Base-by-base conservation (phyloP, 768 basidiomycete species). In the Nevesoporus exiguus region DNA sequence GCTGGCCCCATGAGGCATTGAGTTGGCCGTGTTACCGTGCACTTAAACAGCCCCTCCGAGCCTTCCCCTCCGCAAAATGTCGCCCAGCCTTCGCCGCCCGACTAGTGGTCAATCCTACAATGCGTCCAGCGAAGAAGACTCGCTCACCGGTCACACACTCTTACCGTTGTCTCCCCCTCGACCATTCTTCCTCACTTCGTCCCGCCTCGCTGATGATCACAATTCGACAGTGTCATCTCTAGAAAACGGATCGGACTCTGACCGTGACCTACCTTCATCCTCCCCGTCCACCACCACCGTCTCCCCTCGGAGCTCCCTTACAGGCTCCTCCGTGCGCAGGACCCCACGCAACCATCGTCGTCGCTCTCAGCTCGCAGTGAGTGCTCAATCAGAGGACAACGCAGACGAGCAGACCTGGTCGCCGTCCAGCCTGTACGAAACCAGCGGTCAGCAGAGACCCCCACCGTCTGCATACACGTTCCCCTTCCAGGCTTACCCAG, bases 401-500 rank as follows among this genome's bases (percentile, higher is more conserved):
- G 33, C 27, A 15, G 59, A 67, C 24, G 65, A 65, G 22, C 47
- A 51, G 37, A 30, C 29, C 29, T 62, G 62, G 54, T 19, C 64
- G 9, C 60, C 61, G 4, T 7, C 59, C 58, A 36, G 52, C 45
- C 36, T 50, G 22, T 49, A 65, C 40, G 63, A 58, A 7, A 8
- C 36, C 17, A 8, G 25, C 10, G 14, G n/a, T 7, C 52, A 47
- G 7, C 57, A 46, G 11, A 59, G 63, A 21, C 63, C 73, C 4
- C 78, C 77, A 0, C 79, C 79, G 0, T 77, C 76, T 0, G 60
- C 77, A 1, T 80, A 71, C 55, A 31, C 59, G 15, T 74, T 61
- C 58, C 84, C 84, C 14, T 85, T 83, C 74, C 80, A 85, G 63
- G 77, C 80, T 0, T 78, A 87, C 62, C 75, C 80, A 0, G 84